Base-by-base conservation (phyloP, 2,329 filamentous ascomycete genomes). In the Orbilia javanica region DNA sequence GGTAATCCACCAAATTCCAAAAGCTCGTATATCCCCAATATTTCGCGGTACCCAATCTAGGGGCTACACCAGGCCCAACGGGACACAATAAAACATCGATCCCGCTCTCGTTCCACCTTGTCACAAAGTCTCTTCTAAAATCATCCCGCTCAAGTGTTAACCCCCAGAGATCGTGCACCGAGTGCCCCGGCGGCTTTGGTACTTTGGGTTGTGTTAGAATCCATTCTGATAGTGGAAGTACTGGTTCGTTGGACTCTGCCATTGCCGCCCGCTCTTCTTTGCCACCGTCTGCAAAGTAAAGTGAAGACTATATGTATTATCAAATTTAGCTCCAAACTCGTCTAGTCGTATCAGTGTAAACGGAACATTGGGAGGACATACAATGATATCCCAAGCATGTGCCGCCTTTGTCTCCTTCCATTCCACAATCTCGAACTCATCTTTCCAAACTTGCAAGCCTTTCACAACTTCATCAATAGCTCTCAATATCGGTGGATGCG, bases 1-100 rank as follows among this genome's bases (percentile, higher is more conserved):
- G 89, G 82, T 91, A 91, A 82, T 93, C 90, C 0, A 92, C 86
- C 48, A 92, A 81, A 81, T 92, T 93, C 89, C 90, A 92, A 78
- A 90, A 87, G 0, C 87, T 84, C 0, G 89, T 91, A 80, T 92
- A 93, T 0, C 87, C 87, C 89, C 90, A 92, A 85, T 82, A 91
- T 81, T 75, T 85, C 83, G 79, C 88, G 83, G 79, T 89, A n/a
- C 52, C 57, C 8, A 73, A 63, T 86, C 78, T 87, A 83, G 86
- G 88, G n/a, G 88, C 88, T 1, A 85, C 85, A 1, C 87, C 86
- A 1, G 89, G 88, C 0, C 87, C 87, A 0, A 86, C 87, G 0
- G 90, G 90, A 69, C 87, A 89, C 0, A 92, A 84, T 36, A 92
- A 87, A 0, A 90, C 88, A 82, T 92, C 90, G 7, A 90, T 86